A percentile compares a stretch with the other conserved stretches of the same genome.
phyloP scores from a whole-genome alignment of 257 asterid species.

The Solanum pennellii region DNA sequence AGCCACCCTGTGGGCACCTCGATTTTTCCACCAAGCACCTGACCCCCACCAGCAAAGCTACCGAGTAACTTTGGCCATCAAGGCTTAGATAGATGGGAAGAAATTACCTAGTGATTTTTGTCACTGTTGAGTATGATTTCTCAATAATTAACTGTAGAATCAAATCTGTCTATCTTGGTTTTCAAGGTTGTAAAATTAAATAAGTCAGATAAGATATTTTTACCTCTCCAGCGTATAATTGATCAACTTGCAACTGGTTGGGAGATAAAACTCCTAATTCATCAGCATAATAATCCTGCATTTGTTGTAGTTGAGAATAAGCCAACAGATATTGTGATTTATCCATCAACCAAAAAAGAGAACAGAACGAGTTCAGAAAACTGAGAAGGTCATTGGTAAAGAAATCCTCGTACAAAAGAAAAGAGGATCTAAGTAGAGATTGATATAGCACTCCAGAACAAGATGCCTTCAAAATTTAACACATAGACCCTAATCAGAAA shows the following conservation, averaged over 20 bases:
- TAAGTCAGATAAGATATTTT: slow-evolving; percentile 13
- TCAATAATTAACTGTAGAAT: neutral
- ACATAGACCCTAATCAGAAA: neutral
- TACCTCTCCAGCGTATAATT: slow-evolving; percentile 92
- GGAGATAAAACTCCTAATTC: slow-evolving; percentile 98
- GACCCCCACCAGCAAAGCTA: neutral
- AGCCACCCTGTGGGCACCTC: neutral
- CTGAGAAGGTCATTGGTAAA: neutral
- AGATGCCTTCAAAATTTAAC: neutral
- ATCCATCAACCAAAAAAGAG: neutral
- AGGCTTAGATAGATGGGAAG: neutral
- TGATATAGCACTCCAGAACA: neutral
- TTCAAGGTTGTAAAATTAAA: neutral
- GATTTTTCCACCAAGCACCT: neutral
- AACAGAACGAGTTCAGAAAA: neutral
- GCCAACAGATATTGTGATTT: neutral
- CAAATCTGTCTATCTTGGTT: neutral
- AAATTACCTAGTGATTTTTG: neutral
- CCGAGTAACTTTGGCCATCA: neutral
- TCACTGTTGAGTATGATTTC: neutral
- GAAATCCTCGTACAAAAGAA: neutral
- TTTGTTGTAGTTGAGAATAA: slow-evolving; percentile 10
- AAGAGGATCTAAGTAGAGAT: neutral
- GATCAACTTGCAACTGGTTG: slow-evolving; percentile 76
- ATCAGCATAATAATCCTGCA: slow-evolving; percentile 94